A percentile compares a stretch with the other conserved stretches of the same genome.
phyloP scores from a whole-genome alignment of 768 basidiomycete species.

The Mycena albidolilacea region DNA sequence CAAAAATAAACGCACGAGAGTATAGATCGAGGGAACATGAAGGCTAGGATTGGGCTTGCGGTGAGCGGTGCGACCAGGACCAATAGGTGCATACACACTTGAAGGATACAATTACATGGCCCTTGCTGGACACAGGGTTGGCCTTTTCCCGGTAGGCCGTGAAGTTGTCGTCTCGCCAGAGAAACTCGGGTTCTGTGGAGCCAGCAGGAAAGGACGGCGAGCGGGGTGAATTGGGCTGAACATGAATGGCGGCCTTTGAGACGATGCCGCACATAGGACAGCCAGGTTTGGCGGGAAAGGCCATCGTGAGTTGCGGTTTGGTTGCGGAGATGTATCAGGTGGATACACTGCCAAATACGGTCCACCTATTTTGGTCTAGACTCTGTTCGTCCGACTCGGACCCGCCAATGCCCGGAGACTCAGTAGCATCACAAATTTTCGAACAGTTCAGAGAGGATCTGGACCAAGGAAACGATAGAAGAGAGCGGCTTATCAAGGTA shows the following conservation, averaged over 20 bases:
- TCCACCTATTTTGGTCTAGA: too few species aligned
- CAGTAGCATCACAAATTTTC: conserved; percentile 59
- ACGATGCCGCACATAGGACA: conserved; percentile 87
- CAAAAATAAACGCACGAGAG: conserved; percentile 64
- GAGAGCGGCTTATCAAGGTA: conserved; percentile 94
- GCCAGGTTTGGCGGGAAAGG: conserved; percentile 75
- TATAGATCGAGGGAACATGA: conserved; percentile 85
- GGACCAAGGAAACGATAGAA: conserved; percentile 87
- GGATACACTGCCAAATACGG: too few species aligned
- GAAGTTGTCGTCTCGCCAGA: conserved; percentile 86
- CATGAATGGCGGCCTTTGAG: conserved; percentile 66
- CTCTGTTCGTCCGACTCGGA: too few species aligned
- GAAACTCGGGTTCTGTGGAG: conserved; percentile 69
- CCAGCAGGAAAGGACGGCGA: conserved; percentile 62
- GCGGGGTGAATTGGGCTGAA: conserved; percentile 60
- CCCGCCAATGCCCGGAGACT: conserved; percentile 32
- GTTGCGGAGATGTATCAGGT: too few species aligned
- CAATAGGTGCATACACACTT: conserved; percentile 65
- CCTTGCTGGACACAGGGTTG: conserved; percentile 80
- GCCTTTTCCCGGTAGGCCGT: conserved; percentile 80
- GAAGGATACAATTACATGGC: conserved; percentile 82
- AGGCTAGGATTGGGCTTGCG: conserved; percentile 58
- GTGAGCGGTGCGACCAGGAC: conserved; percentile 9
- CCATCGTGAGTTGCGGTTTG: conserved; percentile 48
- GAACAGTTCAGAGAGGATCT: conserved; percentile 77